Evolutionary conservation across 129 eudicot genomes (phyloP).

Genomic region (Chrysanthemum makinoi): DNA sequence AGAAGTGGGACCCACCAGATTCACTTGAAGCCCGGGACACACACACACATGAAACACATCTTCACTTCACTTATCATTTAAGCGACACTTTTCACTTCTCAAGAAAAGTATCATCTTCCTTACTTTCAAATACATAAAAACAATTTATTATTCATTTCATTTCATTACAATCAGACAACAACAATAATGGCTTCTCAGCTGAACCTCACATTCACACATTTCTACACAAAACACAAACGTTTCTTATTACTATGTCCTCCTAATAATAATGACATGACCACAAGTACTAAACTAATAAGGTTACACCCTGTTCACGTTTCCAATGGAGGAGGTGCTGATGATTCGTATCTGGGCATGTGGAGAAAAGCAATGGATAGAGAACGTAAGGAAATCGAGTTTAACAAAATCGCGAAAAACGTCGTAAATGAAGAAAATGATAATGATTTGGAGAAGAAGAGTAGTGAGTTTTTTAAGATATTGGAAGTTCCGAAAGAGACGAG

Average conservation of each 20-base stretch:
- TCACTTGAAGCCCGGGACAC: constrained; percentile 23
- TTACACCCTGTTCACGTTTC: not conserved
- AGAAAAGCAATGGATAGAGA: constrained; percentile 72
- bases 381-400: constrained; percentile 51
- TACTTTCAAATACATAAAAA: too few relatives aligned
- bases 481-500: constrained; percentile 74
- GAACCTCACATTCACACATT: constrained; percentile 20
- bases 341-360: constrained; percentile 88
- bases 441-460: constrained; percentile 57
- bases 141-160: too few relatives aligned
- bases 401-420: constrained; percentile 37
- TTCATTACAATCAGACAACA: not conserved
- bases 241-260: not conserved
- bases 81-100: constrained; percentile 30
- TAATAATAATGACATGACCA: not conserved
- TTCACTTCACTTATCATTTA: constrained; percentile 14
- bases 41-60: not conserved
- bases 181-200: constrained; percentile 26
- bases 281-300: constrained; percentile 21
- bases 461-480: constrained; percentile 73
- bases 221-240: not conserved
- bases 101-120: constrained; percentile 17
- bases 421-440: constrained; percentile 31
- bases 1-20: constrained; percentile 8
- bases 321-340: constrained; percentile 34